These are phyloP conservation scores for Lignosus rhinocerotis DNA, from an alignment of 1,284 basidiomycete genomes.

Conservation along the genomic window DNA sequence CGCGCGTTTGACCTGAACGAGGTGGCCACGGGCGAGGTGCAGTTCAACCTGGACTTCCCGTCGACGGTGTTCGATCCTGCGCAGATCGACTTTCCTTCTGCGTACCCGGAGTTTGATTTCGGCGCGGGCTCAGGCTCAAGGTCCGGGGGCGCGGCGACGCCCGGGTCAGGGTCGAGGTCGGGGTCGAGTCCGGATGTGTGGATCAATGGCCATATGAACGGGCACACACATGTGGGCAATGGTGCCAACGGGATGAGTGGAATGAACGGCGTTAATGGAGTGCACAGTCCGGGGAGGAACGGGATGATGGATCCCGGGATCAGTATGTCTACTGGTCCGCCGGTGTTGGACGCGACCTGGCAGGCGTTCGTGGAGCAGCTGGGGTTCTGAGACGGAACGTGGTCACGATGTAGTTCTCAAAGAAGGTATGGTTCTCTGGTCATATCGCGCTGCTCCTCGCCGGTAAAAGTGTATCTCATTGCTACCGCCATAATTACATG, in stretches of 20 bases:
- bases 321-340: constrained; percentile 3
- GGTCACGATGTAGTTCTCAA: not conserved
- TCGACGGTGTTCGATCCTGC: constrained; percentile 23
- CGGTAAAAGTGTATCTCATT: no score
- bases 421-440: not conserved
- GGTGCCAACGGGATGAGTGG: not conserved
- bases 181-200: not conserved
- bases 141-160: not conserved
- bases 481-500: no score
- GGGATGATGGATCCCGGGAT: not conserved
- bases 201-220: not conserved
- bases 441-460: not conserved
- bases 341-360: constrained; percentile 59
- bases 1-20: constrained; percentile 35
- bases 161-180: not conserved
- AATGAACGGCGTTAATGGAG: constrained; percentile 2
- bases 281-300: not conserved
- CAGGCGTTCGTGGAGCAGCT: constrained; percentile 68
- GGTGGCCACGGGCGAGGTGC: not conserved
- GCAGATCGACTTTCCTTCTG: constrained; percentile 15
- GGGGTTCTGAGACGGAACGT: constrained; percentile 44
- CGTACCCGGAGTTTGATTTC: constrained; percentile 23
- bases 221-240: not conserved
- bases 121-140: not conserved
- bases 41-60: constrained; percentile 28